Percentiles rank a stretch among this genome's conserved stretches.
Evolutionary conservation across 495 filamentous ascomycete species (phyloP).

Genomic region (Wilcoxina mikolae): DNA sequence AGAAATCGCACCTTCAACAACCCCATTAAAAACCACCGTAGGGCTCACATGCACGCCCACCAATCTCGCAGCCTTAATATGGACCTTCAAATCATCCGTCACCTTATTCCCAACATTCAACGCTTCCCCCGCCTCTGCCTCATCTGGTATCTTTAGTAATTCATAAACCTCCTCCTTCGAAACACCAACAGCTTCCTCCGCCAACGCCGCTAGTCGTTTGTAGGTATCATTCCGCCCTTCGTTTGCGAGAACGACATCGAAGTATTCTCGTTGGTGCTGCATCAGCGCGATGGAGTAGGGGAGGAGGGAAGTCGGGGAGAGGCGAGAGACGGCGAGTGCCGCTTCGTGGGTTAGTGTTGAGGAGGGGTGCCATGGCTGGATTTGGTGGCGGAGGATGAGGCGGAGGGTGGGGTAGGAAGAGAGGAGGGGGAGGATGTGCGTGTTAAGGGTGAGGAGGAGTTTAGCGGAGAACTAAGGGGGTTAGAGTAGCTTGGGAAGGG

Average conservation of each 20-base stretch:
- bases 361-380: slow-evolving; percentile 92
- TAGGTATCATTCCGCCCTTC: slow-evolving; percentile 81
- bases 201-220: slow-evolving; percentile 54
- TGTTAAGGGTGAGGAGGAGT: slow-evolving; percentile 11
- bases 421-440: slow-evolving; percentile 67
- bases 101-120: slow-evolving; percentile 61
- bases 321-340: slow-evolving; percentile 54
- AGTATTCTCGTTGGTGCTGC: slow-evolving; percentile 52
- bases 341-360: slow-evolving; percentile 82
- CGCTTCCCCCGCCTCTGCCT: slow-evolving; percentile 44
- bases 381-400: slow-evolving; percentile 67
- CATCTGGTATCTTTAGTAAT: slow-evolving; percentile 48
- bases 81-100: slow-evolving; percentile 70
- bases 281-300: slow-evolving; percentile 58
- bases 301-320: slow-evolving; percentile 60
- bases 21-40: slow-evolving; percentile 75
- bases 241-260: slow-evolving; percentile 66
- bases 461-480: slow-evolving; percentile 28
- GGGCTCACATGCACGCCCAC: slow-evolving; percentile 77
- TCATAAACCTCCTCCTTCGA: slow-evolving; percentile 48
- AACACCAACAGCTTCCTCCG: slow-evolving; percentile 44
- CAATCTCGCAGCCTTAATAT: slow-evolving; percentile 65
- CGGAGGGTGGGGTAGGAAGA: slow-evolving; percentile 51
- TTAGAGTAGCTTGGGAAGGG: too few species aligned
- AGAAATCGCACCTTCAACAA: slow-evolving; percentile 62